A percentile compares a stretch with the other conserved stretches of the same genome.
phyloP scores from a whole-genome alignment of 2,329 filamentous ascomycete genomes.

The Fusarium sp. region DNA sequence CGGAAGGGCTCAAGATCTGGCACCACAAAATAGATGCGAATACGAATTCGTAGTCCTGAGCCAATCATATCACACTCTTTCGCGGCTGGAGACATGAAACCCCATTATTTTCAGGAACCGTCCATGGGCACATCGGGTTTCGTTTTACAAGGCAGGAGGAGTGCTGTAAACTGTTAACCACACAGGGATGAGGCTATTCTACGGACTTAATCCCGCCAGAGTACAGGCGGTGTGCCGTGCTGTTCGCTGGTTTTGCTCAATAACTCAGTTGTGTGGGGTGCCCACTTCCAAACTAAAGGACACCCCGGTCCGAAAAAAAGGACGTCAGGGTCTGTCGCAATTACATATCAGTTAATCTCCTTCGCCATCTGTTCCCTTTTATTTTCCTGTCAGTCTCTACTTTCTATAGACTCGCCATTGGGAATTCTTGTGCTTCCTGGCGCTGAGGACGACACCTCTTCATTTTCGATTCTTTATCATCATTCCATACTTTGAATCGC shows the following conservation, averaged over 20 bases:
- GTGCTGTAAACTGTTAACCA: conserved; percentile 15
- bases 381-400: conserved; percentile 35
- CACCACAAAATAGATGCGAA: conserved; percentile 37
- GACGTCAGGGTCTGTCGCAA: conserved; percentile 43
- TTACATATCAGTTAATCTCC: conserved; percentile 51
- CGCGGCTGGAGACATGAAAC: neutral
- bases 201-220: conserved; percentile 26
- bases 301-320: conserved; percentile 44
- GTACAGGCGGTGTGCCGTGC: conserved; percentile 33
- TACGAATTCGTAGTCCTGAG: conserved; percentile 32
- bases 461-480: neutral
- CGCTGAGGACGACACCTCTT: conserved; percentile 15
- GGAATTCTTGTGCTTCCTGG: conserved; percentile 24
- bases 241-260: conserved; percentile 26
- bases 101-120: conserved; percentile 36
- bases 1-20: conserved; percentile 32
- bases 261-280: conserved; percentile 25
- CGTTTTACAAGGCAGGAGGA: conserved; percentile 22
- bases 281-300: conserved; percentile 19
- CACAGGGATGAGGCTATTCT: conserved; percentile 2
- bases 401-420: conserved; percentile 36
- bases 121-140: conserved; percentile 11
- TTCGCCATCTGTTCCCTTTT: conserved; percentile 41
- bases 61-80: conserved; percentile 34
- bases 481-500: neutral